Percentiles rank a stretch among this genome's conserved stretches.
Conservation (phyloP, 345 rosid genomes). For the Gossypium mustelinum region DNA sequence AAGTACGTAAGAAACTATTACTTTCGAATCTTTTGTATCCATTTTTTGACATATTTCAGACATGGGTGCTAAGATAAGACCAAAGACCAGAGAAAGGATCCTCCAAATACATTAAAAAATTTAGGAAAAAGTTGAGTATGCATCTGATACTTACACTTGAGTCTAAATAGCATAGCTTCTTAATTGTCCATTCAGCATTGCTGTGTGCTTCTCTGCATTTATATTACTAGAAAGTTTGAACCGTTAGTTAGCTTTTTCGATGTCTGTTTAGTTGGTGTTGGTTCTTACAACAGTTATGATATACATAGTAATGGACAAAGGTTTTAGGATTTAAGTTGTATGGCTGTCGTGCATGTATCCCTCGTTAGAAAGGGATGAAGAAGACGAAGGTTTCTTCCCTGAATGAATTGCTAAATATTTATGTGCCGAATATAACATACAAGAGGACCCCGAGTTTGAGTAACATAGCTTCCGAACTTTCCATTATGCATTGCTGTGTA, state of each 20-base stretch:
- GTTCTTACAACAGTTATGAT: neutral
- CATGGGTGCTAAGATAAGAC: neutral
- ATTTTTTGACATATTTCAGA: neutral
- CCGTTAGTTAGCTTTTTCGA: neutral
- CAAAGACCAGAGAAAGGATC: too few relatives aligned
- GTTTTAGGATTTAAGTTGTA: neutral
- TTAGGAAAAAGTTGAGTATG: neutral
- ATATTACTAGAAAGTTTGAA: neutral
- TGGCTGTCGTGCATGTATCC: neutral
- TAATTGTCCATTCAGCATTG: neutral
- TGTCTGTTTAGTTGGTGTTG: neutral
- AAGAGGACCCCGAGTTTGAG: too few relatives aligned
- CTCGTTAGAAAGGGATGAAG: neutral
- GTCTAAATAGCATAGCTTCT: neutral
- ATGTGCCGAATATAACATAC: too few relatives aligned
- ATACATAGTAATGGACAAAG: neutral
- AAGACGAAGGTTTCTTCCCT: neutral
- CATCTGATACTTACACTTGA: neutral
- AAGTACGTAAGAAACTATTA: neutral
- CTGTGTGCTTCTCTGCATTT: neutral
- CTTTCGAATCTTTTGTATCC: neutral
- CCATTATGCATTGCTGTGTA: too few relatives aligned
- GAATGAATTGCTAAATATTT: neutral
- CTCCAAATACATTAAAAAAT: neutral
- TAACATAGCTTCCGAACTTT: too few relatives aligned